These are phyloP conservation scores for Diplocarpon mali DNA, from an alignment of 2,329 filamentous ascomycete species.

Conservation along the genomic window DNA sequence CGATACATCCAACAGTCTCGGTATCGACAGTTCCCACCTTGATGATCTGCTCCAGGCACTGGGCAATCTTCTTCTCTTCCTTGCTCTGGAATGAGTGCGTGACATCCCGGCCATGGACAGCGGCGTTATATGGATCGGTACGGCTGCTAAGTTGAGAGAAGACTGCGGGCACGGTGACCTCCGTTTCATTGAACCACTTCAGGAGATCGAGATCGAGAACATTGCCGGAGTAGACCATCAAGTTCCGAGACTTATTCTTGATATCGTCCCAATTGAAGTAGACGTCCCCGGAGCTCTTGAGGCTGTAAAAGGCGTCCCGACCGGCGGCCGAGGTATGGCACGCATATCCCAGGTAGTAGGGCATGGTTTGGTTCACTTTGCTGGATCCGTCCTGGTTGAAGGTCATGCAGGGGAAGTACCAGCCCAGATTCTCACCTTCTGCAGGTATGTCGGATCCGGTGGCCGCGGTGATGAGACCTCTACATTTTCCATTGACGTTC, in stretches of 20 bases:
- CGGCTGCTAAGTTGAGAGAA: conserved; percentile 74
- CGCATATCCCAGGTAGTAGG: conserved; percentile 72
- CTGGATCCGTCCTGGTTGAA: conserved; percentile 92
- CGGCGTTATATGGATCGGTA: conserved; percentile 43
- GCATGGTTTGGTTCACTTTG: conserved; percentile 59
- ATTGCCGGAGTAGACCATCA: conserved; percentile 88
- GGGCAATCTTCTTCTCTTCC: conserved; percentile 67
- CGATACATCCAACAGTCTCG: conserved; percentile 92
- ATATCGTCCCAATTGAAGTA: conserved; percentile 96
- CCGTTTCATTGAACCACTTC: conserved; percentile 75
- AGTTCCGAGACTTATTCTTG: conserved; percentile 75
- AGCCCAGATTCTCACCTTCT: conserved; percentile 68
- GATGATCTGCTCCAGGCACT: conserved; percentile 87
- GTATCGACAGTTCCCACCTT: conserved; percentile 95
- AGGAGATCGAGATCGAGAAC: conserved; percentile 85
- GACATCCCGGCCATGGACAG: conserved; percentile 73
- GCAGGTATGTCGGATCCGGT: conserved; percentile 68
- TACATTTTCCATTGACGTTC: conserved; percentile 96
- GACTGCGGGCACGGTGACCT: conserved; percentile 63
- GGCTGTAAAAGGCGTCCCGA: conserved; percentile 64
- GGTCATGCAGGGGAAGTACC: conserved; percentile 91
- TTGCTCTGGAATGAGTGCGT: conserved; percentile 77
- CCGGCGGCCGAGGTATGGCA: conserved; percentile 70
- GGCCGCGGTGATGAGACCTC: conserved; percentile 69
- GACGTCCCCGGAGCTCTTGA: conserved; percentile 68